phyloP scores from a whole-genome alignment of 352 stramenopile genomes.

The Thalassiosira exigua region DNA sequence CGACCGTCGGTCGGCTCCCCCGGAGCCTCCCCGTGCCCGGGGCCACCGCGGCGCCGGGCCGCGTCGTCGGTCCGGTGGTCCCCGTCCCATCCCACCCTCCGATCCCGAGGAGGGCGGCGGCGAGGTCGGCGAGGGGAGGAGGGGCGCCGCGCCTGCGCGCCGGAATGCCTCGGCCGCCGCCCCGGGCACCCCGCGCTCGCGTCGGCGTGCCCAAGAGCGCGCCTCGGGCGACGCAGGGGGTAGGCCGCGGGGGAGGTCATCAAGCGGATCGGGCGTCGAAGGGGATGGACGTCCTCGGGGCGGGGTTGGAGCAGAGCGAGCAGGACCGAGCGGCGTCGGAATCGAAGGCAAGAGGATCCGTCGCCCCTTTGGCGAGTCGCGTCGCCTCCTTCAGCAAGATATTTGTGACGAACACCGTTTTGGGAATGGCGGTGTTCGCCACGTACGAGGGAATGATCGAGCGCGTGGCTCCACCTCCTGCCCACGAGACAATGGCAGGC shows the following conservation, averaged over 20 bases:
- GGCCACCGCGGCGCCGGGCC: not conserved
- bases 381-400: slow-evolving; percentile 26
- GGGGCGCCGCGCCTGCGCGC: slow-evolving; percentile 1
- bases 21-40: not conserved
- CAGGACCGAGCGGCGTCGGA: not conserved
- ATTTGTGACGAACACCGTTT: slow-evolving; percentile 52
- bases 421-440: slow-evolving; percentile 58
- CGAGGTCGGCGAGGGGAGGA: not conserved
- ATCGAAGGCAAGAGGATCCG: not conserved
- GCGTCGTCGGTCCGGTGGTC: no score
- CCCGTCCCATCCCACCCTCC: no score
- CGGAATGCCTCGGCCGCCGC: not conserved
- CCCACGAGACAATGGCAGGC: not conserved
- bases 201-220: slow-evolving; percentile 10
- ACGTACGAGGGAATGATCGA: slow-evolving; percentile 58
- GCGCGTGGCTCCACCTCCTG: slow-evolving; percentile 6
- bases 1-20: slow-evolving; percentile 33
- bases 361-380: slow-evolving; percentile 9
- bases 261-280: slow-evolving; percentile 56
- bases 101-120: not conserved
- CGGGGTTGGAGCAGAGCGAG: slow-evolving; percentile 27
- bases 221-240: no score
- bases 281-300: slow-evolving; percentile 52
- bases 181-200: not conserved
- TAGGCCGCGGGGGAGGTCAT: slow-evolving; percentile 39